phyloP scores from a whole-genome alignment of 441 rosid species.

The Eruca vesicaria region DNA sequence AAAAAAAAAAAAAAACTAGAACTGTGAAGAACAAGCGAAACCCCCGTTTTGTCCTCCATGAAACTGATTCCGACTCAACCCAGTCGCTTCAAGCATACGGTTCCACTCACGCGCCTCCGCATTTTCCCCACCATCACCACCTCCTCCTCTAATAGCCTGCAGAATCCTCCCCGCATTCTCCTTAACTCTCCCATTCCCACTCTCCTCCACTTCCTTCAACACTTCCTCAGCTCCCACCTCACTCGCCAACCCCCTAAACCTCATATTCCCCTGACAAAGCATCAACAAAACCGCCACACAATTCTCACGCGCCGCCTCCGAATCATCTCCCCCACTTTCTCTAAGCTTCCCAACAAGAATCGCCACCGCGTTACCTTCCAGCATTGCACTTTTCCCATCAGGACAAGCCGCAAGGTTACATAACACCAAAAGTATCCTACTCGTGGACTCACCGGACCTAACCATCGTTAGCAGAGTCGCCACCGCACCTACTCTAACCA shows the following conservation, averaged over 20 bases:
- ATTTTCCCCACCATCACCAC: conserved; percentile 35
- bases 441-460: conserved; percentile 40
- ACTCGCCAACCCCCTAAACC: conserved; percentile 64
- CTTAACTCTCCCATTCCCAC: conserved; percentile 48
- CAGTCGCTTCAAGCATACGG: conserved; percentile 35
- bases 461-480: conserved; percentile 44
- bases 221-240: conserved; percentile 53
- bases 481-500: conserved; percentile 52
- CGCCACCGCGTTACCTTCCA: conserved; percentile 57
- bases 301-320: conserved; percentile 53
- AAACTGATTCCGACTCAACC: conserved; percentile 31
- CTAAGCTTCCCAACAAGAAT: conserved; percentile 49
- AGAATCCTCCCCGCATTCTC: conserved; percentile 59
- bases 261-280: conserved; percentile 56
- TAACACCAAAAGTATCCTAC: conserved; percentile 43
- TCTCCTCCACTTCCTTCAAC: conserved; percentile 55
- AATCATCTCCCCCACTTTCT: conserved; percentile 35
- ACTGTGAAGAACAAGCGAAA: conserved; percentile 33
- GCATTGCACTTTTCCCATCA: conserved; percentile 56
- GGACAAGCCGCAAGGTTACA: conserved; percentile 51
- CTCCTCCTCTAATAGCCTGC: conserved; percentile 47
- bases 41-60: conserved; percentile 36
- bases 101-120: conserved; percentile 42
- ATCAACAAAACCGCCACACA: conserved; percentile 59
- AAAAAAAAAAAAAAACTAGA: conserved; percentile 4